These are phyloP conservation scores for Ballota nigra DNA, from an alignment of 257 asterid genomes.

Conservation along the genomic window DNA sequence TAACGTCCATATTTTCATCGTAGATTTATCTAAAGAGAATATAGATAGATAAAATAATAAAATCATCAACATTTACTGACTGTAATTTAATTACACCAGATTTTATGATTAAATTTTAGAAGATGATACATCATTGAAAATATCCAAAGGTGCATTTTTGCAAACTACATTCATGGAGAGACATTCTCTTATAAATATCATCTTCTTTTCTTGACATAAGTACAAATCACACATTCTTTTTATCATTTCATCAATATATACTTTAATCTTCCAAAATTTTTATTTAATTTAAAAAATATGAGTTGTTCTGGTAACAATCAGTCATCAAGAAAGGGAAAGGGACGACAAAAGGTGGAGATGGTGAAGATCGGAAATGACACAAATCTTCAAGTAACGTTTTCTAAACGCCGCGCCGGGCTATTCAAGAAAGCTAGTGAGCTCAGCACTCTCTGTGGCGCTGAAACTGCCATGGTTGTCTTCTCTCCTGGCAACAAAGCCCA, in stretches of 20 bases:
- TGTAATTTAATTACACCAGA: neutral
- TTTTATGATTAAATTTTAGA: neutral
- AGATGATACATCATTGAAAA: neutral
- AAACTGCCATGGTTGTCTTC: conserved; percentile 44
- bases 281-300: neutral
- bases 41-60: neutral
- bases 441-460: conserved; percentile 49
- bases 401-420: conserved; percentile 53
- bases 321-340: conserved; percentile 16
- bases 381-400: conserved; percentile 54
- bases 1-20: neutral
- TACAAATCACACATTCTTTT: neutral
- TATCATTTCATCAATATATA: too few relatives aligned
- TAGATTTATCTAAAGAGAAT: neutral
- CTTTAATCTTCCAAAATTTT: too few relatives aligned
- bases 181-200: conserved; percentile 9
- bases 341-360: conserved; percentile 39
- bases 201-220: neutral
- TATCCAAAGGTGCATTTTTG: neutral
- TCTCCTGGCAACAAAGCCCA: conserved; percentile 46
- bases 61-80: too few relatives aligned
- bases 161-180: neutral
- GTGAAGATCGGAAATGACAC: conserved; percentile 37
- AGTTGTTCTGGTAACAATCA: neutral
- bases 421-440: conserved; percentile 71